These are phyloP conservation scores for Poa annua DNA, from an alignment of 176 grass and related monocot species.

Conservation along the genomic window DNA sequence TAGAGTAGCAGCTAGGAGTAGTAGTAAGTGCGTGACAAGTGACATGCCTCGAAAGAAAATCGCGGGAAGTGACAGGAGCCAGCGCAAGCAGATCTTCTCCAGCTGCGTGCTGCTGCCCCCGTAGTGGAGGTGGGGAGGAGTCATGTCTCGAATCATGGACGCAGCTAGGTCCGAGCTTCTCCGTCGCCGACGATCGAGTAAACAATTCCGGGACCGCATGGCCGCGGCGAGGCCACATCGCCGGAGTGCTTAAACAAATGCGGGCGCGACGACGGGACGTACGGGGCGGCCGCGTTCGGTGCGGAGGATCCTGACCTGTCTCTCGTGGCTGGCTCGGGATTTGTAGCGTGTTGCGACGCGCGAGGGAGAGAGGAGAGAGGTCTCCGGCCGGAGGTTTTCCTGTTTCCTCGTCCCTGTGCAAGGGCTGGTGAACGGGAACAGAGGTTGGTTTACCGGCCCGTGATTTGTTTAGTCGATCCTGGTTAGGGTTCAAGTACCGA, in stretches of 20 bases:
- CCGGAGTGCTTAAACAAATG: slow-evolving; percentile 33
- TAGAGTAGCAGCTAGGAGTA: not conserved
- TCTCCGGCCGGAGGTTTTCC: not conserved
- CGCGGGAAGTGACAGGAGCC: not conserved
- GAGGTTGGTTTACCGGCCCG: not conserved
- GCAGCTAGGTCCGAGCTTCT: not conserved
- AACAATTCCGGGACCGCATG: not conserved
- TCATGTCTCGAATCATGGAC: slow-evolving; percentile 51
- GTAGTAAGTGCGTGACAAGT: not conserved
- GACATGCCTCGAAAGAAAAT: not conserved
- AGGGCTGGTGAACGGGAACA: too few relatives aligned
- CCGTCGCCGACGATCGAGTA: not conserved
- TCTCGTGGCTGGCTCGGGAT: not conserved
- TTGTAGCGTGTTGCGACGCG: not conserved
- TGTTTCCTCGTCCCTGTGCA: slow-evolving; percentile 20
- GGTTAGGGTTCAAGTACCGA: not conserved
- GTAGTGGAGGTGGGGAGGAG: not conserved
- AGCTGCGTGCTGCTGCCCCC: not conserved
- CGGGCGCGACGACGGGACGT: not conserved
- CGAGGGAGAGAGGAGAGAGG: not conserved
- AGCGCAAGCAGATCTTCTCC: not conserved
- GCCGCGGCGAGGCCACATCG: slow-evolving; percentile 37
- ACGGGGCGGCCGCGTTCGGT: slow-evolving; percentile 15
- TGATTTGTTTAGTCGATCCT: not conserved
- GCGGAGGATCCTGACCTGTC: not conserved